Evolutionary conservation across 1,284 basidiomycete genomes (phyloP).

Genomic region (Ustilago crameri): DNA sequence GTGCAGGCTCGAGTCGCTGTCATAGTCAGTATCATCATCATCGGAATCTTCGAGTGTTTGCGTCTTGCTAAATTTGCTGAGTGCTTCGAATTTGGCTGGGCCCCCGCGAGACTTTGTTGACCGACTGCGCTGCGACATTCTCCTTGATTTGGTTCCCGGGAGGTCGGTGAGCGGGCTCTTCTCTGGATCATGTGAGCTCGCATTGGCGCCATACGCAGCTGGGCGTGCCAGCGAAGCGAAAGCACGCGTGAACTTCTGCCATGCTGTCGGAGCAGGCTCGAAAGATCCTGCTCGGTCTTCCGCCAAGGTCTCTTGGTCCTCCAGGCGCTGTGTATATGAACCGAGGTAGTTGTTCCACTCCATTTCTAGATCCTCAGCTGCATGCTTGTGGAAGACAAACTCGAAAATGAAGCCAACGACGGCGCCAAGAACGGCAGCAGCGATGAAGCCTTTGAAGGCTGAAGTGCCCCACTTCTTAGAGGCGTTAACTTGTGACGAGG

Average conservation of each 20-base stretch:
- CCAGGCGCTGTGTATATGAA: conserved; percentile 46
- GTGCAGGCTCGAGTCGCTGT: conserved; percentile 34
- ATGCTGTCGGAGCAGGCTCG: conserved; percentile 49
- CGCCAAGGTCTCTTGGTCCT: conserved; percentile 15
- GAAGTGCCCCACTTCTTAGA: conserved; percentile 52
- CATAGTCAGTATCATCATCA: conserved; percentile 45
- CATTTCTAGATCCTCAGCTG: conserved; percentile 52
- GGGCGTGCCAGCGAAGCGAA: conserved; percentile 23
- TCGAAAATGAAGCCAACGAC: conserved; percentile 56
- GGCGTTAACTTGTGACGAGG: conserved; percentile 23
- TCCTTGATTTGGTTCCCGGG: conserved; percentile 7
- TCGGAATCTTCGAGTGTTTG: conserved; percentile 30
- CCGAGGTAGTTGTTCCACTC: conserved; percentile 64
- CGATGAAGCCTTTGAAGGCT: conserved; percentile 62
- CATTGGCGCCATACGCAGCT: conserved; percentile 52
- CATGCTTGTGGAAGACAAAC: conserved; percentile 49
- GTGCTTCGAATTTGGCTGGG: conserved; percentile 52
- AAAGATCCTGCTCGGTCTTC: conserved; percentile 50
- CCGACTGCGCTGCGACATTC: conserved; percentile 20
- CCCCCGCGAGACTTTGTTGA: conserved; percentile 21
- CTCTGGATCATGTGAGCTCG: conserved; percentile 16
- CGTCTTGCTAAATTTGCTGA: conserved; percentile 26
- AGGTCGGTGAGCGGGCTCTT: conserved; percentile 37
- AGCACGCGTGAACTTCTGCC: conserved; percentile 38
- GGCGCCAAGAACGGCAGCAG: conserved; percentile 49